Evolutionary conservation across 371 early-diverging fungal genomes (phyloP).

Genomic region (Mucor velutinosus): DNA sequence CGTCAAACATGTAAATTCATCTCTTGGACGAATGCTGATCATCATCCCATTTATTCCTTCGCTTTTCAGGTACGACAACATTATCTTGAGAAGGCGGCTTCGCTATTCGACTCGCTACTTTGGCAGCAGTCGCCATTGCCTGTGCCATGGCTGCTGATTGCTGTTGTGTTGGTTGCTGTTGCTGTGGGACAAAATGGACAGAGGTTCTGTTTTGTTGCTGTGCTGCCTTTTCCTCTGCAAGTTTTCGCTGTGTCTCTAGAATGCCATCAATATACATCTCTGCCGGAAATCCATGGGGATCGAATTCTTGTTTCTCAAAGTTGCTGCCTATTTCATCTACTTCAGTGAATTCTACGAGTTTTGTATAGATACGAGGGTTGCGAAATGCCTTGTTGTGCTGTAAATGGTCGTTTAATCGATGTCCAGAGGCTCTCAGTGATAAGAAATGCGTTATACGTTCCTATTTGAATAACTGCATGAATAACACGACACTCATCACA

Average conservation of each 20-base stretch:
- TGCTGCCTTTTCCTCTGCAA: constrained; percentile 43
- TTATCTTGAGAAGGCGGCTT: constrained; percentile 19
- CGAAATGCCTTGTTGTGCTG: constrained; percentile 74
- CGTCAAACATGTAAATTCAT: not conserved
- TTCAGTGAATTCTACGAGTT: constrained; percentile 74
- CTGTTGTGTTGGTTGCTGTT: constrained; percentile 14
- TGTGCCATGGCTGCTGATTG: constrained; percentile 38
- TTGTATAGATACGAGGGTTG: constrained; percentile 80
- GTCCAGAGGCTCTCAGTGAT: constrained; percentile 48
- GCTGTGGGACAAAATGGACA: constrained; percentile 29
- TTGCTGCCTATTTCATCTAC: constrained; percentile 77
- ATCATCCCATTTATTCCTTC: constrained; percentile 22
- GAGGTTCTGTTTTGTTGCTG: constrained; percentile 37
- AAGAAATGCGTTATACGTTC: constrained; percentile 69
- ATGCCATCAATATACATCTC: constrained; percentile 60
- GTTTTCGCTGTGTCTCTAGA: constrained; percentile 40
- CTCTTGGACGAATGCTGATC: not conserved
- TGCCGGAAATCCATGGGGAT: constrained; percentile 55
- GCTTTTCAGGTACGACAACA: constrained; percentile 4
- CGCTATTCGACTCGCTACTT: constrained; percentile 40
- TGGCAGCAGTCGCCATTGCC: constrained; percentile 47
- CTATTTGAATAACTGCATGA: constrained; percentile 29
- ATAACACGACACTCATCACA: not conserved
- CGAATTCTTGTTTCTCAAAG: constrained; percentile 54
- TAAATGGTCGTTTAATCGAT: constrained; percentile 70